phyloP scores from a whole-genome alignment of 2,329 filamentous ascomycete species.

The Septoria linicola region DNA sequence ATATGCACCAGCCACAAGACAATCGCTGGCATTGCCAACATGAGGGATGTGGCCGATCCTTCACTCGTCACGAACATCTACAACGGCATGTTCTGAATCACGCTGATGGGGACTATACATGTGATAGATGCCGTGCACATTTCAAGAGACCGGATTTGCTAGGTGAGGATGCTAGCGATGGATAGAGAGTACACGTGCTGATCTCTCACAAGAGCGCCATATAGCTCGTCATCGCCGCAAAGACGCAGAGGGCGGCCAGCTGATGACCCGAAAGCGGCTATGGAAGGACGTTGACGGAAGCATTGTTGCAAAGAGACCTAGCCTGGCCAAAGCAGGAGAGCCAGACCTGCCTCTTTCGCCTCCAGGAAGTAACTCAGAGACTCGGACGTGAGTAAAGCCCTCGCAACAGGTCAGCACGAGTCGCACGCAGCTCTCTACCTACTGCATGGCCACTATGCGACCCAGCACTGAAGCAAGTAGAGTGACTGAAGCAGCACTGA shows the following conservation, averaged over 20 bases:
- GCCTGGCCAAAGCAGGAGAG: not conserved
- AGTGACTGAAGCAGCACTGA: not conserved
- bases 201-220: conserved; percentile 53
- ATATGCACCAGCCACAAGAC: not conserved
- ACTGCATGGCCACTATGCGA: too few species aligned
- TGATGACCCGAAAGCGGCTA: conserved; percentile 57
- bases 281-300: conserved; percentile 57
- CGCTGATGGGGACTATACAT: conserved; percentile 55
- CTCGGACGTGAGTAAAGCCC: conserved; percentile 27
- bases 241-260: conserved; percentile 55
- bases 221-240: conserved; percentile 55
- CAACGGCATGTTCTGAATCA: conserved; percentile 60
- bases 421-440: too few species aligned
- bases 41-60: conserved; percentile 53
- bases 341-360: conserved; percentile 17
- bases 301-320: conserved; percentile 50
- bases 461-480: too few species aligned
- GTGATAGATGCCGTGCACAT: conserved; percentile 58
- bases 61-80: conserved; percentile 59
- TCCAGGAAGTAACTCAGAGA: conserved; percentile 16
- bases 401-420: too few species aligned
- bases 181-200: conserved; percentile 1
- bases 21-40: conserved; percentile 42
- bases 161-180: conserved; percentile 42
- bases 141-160: conserved; percentile 62